phyloP scores from a whole-genome alignment of 768 basidiomycete genomes.

The Lanmaoa rubissima region DNA sequence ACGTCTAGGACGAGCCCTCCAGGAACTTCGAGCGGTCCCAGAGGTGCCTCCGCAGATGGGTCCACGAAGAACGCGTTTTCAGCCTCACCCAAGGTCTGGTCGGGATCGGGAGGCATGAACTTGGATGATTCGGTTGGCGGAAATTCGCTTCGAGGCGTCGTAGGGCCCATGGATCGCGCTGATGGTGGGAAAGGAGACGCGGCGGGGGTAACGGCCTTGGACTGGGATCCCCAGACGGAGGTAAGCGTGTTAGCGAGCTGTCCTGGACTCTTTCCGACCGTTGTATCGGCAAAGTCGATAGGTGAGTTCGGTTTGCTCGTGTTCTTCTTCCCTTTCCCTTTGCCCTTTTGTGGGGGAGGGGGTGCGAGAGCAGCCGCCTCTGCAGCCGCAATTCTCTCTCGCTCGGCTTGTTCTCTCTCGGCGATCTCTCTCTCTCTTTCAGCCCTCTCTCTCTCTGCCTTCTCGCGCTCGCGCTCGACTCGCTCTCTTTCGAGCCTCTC shows the following conservation, averaged over 20 bases:
- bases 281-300: constrained; percentile 36
- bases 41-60: neutral
- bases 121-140: constrained; percentile 4
- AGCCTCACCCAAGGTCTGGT: constrained; percentile 12
- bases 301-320: constrained; percentile 26
- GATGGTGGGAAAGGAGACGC: constrained; percentile 26
- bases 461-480: constrained; percentile 5
- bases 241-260: constrained; percentile 43
- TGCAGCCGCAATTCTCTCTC: constrained; percentile 9
- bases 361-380: neutral
- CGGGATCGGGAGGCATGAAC: constrained; percentile 1
- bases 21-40: neutral
- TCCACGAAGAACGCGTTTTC: constrained; percentile 2
- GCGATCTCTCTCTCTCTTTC: constrained; percentile 1
- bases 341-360: constrained; percentile 8
- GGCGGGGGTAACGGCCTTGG: constrained; percentile 28
- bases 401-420: constrained; percentile 13
- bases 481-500: constrained; percentile 12
- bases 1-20: constrained; percentile 16
- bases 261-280: constrained; percentile 38
- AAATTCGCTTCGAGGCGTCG: constrained; percentile 18
- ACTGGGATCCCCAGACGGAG: constrained; percentile 48
- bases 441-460: constrained; percentile 6
- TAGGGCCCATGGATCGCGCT: constrained; percentile 23
- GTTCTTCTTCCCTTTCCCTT: constrained; percentile 19